These are phyloP conservation scores for Trypanosomatidae sp. DNA, from an alignment of 208 protist genomes.

Conservation along the genomic window DNA sequence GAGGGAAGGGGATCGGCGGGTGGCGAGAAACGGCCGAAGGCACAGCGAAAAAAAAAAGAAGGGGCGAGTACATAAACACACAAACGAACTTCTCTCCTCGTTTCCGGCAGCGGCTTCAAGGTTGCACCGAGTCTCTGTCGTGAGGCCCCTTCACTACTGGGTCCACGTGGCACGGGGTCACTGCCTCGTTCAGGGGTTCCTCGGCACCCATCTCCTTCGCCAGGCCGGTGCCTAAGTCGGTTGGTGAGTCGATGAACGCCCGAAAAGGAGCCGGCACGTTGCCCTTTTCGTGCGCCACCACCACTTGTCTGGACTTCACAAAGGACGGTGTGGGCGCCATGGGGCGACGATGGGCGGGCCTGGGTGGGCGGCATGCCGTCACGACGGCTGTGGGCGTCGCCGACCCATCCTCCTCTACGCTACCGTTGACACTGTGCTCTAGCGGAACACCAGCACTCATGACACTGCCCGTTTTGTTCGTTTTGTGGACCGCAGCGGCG, in stretches of 20 bases:
- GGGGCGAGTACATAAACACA: neutral
- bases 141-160: neutral
- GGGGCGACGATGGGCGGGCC: neutral
- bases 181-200: neutral
- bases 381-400: constrained; percentile 9
- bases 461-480: neutral
- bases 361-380: constrained; percentile 15
- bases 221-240: neutral
- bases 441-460: neutral
- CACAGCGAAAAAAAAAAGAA: neutral
- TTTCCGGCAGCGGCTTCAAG: neutral
- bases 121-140: neutral
- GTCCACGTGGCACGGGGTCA: neutral
- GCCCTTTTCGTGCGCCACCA: neutral
- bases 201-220: neutral
- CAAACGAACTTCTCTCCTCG: neutral
- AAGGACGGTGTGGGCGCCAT: constrained; percentile 12
- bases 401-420: constrained; percentile 14
- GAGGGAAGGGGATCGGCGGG: neutral
- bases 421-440: constrained; percentile 1
- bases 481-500: neutral
- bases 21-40: neutral
- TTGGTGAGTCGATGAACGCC: neutral
- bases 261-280: neutral
- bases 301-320: neutral